A percentile compares a stretch with the other conserved stretches of the same genome.
Evolutionary conservation across 352 stramenopile genomes (phyloP).

Genomic region (Phytophthora ohioensis): DNA sequence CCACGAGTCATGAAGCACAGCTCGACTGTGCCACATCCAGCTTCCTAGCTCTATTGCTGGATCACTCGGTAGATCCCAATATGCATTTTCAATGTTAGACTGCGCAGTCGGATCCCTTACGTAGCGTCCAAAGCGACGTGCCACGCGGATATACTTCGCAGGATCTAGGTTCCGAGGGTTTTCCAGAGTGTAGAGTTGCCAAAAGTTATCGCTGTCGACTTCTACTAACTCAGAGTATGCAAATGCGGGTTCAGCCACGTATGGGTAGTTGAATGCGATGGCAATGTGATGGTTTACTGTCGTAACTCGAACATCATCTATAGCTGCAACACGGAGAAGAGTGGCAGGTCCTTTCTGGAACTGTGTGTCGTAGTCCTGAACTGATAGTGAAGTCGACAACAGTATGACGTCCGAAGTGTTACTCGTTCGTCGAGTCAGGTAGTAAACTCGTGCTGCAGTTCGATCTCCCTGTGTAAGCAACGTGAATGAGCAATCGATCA

Average conservation of each 20-base stretch:
- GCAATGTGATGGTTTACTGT: conserved; percentile 24
- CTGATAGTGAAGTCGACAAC: conserved; percentile 25
- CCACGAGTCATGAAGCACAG: conserved; percentile 48
- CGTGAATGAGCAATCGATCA: conserved; percentile 43
- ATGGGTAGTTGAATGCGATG: conserved; percentile 33
- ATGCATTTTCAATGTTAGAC: conserved; percentile 38
- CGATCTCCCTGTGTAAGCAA: conserved; percentile 9
- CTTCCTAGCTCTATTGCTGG: conserved; percentile 21
- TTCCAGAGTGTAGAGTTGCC: conserved; percentile 8
- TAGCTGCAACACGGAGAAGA: conserved; percentile 16
- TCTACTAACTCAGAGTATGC: conserved; percentile 1
- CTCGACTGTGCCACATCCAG: conserved; percentile 31
- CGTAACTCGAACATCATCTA: conserved; percentile 21
- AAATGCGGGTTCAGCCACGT: conserved; percentile 18
- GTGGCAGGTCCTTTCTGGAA: conserved; percentile 16
- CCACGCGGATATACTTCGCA: conserved; percentile 23
- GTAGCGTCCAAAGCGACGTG: conserved; percentile 38
- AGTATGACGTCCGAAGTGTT: conserved; percentile 25
- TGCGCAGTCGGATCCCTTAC: conserved; percentile 34
- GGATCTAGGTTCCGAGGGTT: conserved; percentile 11
- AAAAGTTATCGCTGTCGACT: conserved; percentile 8
- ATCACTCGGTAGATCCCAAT: conserved; percentile 29
- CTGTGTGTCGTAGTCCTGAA: conserved; percentile 37
- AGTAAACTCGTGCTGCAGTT: conserved; percentile 26
- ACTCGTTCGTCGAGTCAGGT: conserved; percentile 21